A percentile compares a stretch with the other conserved stretches of the same genome.
Evolutionary conservation across 2,329 filamentous ascomycete genomes (phyloP).

Genomic region (Chrysoporthe deuterocubensis): DNA sequence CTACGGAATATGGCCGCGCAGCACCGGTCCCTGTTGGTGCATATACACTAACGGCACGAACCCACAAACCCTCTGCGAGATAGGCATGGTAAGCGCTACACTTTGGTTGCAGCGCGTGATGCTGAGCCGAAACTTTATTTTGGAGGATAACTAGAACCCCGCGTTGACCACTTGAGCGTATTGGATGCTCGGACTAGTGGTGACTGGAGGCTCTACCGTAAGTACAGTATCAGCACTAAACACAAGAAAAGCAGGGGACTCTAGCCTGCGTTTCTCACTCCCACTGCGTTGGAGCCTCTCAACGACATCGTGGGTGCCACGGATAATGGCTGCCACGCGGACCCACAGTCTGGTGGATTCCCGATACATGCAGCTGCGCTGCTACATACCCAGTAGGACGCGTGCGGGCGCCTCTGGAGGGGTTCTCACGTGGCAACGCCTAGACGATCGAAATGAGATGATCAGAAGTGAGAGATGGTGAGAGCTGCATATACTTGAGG

Average conservation of each 20-base stretch:
- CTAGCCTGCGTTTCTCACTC: too few relatives aligned
- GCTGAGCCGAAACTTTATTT: background rate
- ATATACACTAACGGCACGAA: slow-evolving; percentile 33
- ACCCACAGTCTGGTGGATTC: background rate
- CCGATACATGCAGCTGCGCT: background rate
- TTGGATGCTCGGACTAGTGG: background rate
- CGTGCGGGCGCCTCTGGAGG: background rate
- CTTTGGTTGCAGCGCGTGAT: background rate
- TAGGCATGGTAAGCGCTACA: background rate
- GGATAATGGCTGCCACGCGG: background rate
- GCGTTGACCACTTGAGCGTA: background rate
- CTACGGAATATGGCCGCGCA: background rate
- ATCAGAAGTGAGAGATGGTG: background rate
- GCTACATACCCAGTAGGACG: background rate
- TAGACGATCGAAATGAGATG: background rate
- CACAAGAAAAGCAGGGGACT: too few relatives aligned
- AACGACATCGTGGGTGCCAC: background rate
- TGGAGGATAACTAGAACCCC: background rate
- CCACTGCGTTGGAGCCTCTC: too few relatives aligned
- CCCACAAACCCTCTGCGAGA: background rate
- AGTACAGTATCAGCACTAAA: too few relatives aligned
- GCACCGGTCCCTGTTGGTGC: slow-evolving; percentile 21
- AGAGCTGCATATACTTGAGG: background rate
- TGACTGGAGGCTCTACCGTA: too few relatives aligned
- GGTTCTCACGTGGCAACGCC: background rate